phyloP scores from a whole-genome alignment of 164 flowering plant species.

The Umbellularia californica region DNA sequence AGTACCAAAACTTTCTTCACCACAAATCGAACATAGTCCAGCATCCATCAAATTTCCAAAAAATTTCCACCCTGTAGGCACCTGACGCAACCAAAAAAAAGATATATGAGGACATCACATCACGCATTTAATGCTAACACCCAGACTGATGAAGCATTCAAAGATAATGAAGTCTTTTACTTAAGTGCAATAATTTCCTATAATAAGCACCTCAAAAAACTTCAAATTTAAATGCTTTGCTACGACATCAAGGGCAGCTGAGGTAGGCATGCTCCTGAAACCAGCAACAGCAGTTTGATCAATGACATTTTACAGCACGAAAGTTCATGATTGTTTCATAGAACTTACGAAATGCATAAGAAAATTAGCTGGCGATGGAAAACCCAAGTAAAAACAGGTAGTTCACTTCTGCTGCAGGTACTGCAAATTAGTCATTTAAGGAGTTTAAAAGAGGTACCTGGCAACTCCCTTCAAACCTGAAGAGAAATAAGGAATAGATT shows the following conservation, averaged over 20 bases:
- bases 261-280: constrained; percentile 99
- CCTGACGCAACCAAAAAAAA: constrained; percentile 37
- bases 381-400: not conserved
- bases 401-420: not conserved
- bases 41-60: constrained; percentile 99
- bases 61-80: constrained; percentile 99
- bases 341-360: not conserved
- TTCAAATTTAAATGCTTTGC: constrained; percentile 77
- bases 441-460: constrained; percentile 41
- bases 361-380: not conserved
- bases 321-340: not conserved
- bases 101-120: not conserved
- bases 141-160: not conserved
- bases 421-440: not conserved
- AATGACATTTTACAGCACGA: not conserved
- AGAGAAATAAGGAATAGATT: constrained; percentile 90
- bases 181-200: not conserved
- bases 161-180: not conserved
- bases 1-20: constrained; percentile 99
- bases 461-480: constrained; percentile 96
- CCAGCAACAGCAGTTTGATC: constrained; percentile 10
- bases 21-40: constrained; percentile 90
- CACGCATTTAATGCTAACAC: constrained; percentile 4
- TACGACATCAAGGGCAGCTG: constrained; percentile 99
- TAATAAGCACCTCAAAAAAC: constrained; percentile 74